Base-by-base conservation (phyloP, 129 eudicot species). In the Flaveria ramosissima region DNA sequence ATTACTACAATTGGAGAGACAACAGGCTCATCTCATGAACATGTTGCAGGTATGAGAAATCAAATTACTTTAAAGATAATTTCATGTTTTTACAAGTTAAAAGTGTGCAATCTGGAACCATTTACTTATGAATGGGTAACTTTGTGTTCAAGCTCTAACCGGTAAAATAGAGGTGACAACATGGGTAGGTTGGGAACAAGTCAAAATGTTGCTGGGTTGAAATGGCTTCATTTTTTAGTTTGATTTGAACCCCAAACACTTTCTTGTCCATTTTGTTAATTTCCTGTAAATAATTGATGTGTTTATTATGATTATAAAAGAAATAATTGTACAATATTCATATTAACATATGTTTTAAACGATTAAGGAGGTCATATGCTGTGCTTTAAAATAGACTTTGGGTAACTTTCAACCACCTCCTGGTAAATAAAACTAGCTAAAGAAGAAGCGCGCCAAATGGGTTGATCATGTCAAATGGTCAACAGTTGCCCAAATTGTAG, bases 21-120 rank as follows among this genome's bases (percentile, higher is more conserved):
- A 94, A 82, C 99, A 94, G 53, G 72, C 94, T 80, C 92, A 94
- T 86, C 90, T 94, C 69, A 91, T 91, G 99, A 87, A 88, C 77
- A 94, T 94, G 99, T 82, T 94, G 89, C 98, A 93, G 97, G 98
- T 92, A 23, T 56, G 74, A 47, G 45, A 1, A 20, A 43, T 16
- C 1, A 60, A 4, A n/a, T 73, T 69, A 45, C 64, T n/a, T 17
- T 56, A 21, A 21, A 52, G 20, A 45, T 43, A 30, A 5, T 62
- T 9, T 60, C 16, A 17, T 14, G 43, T 62, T 6, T 27, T 6
- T 62, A 62, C 42, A 60, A 21, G 1, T 59, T 59, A 21, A 59
- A 4, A 6, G 17, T 57, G 66, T 23, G 36, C 36, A 24, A 21
- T 70, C 14, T 39, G 71, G 27, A 66, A 4, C 72, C n/a, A 2